Evolutionary conservation across 225 moss, liverwort and hornwort species (phyloP), one percentile per base, ranked within the genome.

Genomic region (Marchantia polymorpha): DNA sequence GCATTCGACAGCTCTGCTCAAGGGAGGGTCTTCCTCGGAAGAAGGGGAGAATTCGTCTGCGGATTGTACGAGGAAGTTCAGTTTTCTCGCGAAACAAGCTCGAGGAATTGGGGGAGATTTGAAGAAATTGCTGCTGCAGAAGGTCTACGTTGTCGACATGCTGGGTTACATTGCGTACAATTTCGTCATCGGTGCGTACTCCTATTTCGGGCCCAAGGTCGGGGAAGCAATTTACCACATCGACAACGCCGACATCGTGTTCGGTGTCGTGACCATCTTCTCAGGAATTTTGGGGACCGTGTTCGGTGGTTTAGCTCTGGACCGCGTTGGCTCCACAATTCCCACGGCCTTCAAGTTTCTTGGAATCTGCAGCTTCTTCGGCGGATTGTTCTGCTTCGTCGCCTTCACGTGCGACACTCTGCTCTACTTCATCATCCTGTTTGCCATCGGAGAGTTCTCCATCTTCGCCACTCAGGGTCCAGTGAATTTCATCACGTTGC

Each of bases 191-290:
- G 97, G 97, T 80, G 94, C 97, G 12, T 99, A 99, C 83, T 84
- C 97, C 8, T 99, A 99, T 79, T 99, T 94, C 90, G 97, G 97
- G 49, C 97, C 97, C 23, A 99, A 99, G 87, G 97, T 94, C 54
- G 97, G 94, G 56, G 83, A 90, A 87, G 94, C 92, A 49, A 91
- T 99, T 71, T 99, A 85, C 69, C 83, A 92, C 27, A 91, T 99
- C 81, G 75, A 90, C 23, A 95, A 95, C 83, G 94, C 97, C 54
- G 97, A 99, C 82, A 73, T 89, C 66, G 83, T 99, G 6, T 99
- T 99, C 77, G 97, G 97, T 73, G 93, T 74, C 52, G 89, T 94
- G 56, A 99, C 97, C 50, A 99, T 99, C 74, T 82, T 99, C 52
- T 84, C 93, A 58, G 97, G 97, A 25, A 91, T 99, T 69, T 65